Evolutionary conservation across 371 early-diverging fungal genomes (phyloP).

Genomic region (Mucor racemosus): DNA sequence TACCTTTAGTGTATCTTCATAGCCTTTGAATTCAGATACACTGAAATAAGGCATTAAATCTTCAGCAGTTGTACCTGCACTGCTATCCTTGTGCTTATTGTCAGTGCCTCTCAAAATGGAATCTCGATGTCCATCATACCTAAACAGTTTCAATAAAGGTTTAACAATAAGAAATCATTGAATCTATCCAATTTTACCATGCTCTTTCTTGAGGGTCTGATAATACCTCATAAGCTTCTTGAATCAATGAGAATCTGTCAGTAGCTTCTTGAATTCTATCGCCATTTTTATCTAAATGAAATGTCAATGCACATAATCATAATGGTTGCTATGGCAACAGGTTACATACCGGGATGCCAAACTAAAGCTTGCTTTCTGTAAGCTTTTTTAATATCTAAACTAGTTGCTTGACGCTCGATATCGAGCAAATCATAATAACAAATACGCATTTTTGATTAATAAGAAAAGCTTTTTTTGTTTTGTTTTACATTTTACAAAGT

Average conservation of each 20-base stretch:
- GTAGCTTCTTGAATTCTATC: constrained; percentile 86
- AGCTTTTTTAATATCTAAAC: constrained; percentile 87
- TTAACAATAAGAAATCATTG: background rate
- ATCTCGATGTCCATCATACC: constrained; percentile 86
- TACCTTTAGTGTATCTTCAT: constrained; percentile 64
- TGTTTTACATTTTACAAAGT: background rate
- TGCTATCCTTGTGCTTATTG: constrained; percentile 36
- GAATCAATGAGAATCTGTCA: constrained; percentile 82
- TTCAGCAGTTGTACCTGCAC: constrained; percentile 60
- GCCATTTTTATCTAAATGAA: constrained; percentile 82
- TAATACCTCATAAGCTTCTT: constrained; percentile 89
- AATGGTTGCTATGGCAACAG: background rate
- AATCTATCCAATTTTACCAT: constrained; percentile 58
- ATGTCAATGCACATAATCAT: background rate
- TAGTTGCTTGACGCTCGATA: constrained; percentile 72
- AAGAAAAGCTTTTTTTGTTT: background rate
- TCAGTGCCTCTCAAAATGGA: constrained; percentile 80
- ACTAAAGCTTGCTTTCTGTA: constrained; percentile 85
- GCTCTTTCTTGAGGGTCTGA: constrained; percentile 90
- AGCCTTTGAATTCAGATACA: constrained; percentile 66
- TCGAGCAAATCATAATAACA: constrained; percentile 94
- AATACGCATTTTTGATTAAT: constrained; percentile 54
- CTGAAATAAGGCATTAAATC: constrained; percentile 77
- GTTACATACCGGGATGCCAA: constrained; percentile 83
- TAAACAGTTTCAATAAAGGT: constrained; percentile 10